Conservation (phyloP, 2,329 filamentous ascomycete species). For the Aspergillus novofumigatus region DNA sequence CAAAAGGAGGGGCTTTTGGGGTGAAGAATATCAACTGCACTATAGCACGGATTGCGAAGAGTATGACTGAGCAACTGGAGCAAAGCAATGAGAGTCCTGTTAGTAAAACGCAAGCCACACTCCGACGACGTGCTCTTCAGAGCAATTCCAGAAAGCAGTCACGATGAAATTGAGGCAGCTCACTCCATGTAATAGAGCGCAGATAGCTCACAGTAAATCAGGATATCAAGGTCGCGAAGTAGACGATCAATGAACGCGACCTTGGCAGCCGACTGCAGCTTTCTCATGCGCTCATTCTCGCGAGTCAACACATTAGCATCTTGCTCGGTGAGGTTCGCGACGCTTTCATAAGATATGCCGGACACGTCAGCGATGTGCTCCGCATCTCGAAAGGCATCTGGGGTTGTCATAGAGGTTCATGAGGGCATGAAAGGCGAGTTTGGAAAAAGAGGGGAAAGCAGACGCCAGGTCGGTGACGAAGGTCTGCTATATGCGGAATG, state of each 20-base stretch:
- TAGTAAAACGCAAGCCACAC: not conserved
- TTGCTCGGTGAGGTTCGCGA: conserved; percentile 12
- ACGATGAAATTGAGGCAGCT: conserved; percentile 20
- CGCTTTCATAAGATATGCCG: conserved; percentile 32
- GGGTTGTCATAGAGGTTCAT: conserved; percentile 47
- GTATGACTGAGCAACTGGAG: conserved; percentile 54
- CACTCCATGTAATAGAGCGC: conserved; percentile 62
- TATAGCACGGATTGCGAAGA: conserved; percentile 52
- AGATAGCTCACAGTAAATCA: conserved; percentile 59
- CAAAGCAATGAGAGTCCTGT: not conserved
- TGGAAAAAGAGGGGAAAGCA: not conserved
- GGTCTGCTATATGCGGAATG: not conserved
- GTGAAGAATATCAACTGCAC: conserved; percentile 58
- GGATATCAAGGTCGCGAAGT: conserved; percentile 54
- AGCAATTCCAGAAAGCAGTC: not conserved
- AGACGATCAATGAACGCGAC: conserved; percentile 51
- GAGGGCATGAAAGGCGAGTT: conserved; percentile 29
- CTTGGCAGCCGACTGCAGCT: conserved; percentile 38
- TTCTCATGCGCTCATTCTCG: conserved; percentile 27
- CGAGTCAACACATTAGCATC: conserved; percentile 14
- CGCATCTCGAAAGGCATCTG: conserved; percentile 44
- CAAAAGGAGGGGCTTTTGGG: conserved; percentile 52
- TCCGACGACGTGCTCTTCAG: not conserved
- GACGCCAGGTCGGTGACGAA: not conserved
- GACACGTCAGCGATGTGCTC: conserved; percentile 45